Conservation (phyloP, 305 asterid species). For the Fraxinus nigra region DNA sequence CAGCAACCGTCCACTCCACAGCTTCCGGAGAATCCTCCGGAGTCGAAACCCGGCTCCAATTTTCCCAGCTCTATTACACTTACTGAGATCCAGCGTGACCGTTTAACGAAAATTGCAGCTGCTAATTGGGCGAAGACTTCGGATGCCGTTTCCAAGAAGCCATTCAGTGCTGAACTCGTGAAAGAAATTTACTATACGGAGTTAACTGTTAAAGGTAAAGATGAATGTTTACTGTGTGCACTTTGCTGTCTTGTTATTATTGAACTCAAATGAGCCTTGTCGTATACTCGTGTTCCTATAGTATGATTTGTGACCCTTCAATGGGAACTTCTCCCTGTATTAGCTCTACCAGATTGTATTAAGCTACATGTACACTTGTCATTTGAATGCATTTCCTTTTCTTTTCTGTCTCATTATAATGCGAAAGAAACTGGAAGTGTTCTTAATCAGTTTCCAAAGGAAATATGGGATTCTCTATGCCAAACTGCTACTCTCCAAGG, state of each 20-base stretch:
- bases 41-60: conserved; percentile 50
- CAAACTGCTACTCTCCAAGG: neutral
- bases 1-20: conserved; percentile 6
- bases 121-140: conserved; percentile 70
- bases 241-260: neutral
- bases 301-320: neutral
- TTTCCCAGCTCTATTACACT: conserved; percentile 75
- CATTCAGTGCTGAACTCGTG: conserved; percentile 72
- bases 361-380: neutral
- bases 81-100: conserved; percentile 86
- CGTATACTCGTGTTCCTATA: neutral
- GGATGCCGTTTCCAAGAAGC: conserved; percentile 51
- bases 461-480: neutral
- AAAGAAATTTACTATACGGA: conserved; percentile 77
- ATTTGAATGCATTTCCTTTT: neutral
- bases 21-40: conserved; percentile 49
- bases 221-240: neutral
- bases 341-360: neutral
- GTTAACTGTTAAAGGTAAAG: conserved; percentile 69
- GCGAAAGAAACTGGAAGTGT: neutral
- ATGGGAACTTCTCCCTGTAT: neutral
- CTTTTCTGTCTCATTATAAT: neutral
- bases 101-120: conserved; percentile 71
- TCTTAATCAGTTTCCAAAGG: neutral
- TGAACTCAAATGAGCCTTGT: neutral